Percentiles rank a stretch among this genome's conserved stretches.
Evolutionary conservation across 768 basidiomycete genomes (phyloP).

Genomic region (Stropharia rugosoannulata): DNA sequence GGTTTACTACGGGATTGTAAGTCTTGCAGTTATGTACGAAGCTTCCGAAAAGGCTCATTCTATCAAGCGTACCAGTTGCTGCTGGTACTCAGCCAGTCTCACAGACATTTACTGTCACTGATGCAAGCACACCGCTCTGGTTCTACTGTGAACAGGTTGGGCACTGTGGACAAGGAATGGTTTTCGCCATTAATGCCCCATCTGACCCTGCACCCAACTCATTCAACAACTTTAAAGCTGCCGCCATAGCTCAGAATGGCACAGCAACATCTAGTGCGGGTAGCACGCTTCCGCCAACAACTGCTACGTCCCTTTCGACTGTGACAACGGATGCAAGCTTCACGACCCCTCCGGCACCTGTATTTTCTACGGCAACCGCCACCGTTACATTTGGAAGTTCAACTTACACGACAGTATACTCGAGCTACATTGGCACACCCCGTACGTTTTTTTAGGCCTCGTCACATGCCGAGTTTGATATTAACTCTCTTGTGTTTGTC

Average conservation of each 20-base stretch:
- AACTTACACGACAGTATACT: constrained; percentile 38
- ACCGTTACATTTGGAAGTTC: constrained; percentile 34
- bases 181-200: constrained; percentile 64
- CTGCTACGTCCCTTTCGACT: no score
- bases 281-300: no score
- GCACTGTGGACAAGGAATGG: constrained; percentile 63
- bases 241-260: constrained; percentile 39
- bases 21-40: constrained; percentile 9
- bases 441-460: constrained; percentile 17
- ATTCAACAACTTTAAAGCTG: constrained; percentile 49
- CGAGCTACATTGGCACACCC: constrained; percentile 35
- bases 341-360: constrained; percentile 31
- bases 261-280: constrained; percentile 14
- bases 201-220: constrained; percentile 32
- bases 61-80: constrained; percentile 35
- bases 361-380: constrained; percentile 37
- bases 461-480: not conserved
- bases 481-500: not conserved
- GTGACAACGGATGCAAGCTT: not conserved
- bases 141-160: constrained; percentile 52
- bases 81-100: constrained; percentile 30
- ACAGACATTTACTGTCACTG: constrained; percentile 37
- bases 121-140: constrained; percentile 49
- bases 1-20: constrained; percentile 38
- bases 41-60: not conserved